Base-by-base conservation (phyloP, 345 rosid genomes). In the Microcos paniculata region DNA sequence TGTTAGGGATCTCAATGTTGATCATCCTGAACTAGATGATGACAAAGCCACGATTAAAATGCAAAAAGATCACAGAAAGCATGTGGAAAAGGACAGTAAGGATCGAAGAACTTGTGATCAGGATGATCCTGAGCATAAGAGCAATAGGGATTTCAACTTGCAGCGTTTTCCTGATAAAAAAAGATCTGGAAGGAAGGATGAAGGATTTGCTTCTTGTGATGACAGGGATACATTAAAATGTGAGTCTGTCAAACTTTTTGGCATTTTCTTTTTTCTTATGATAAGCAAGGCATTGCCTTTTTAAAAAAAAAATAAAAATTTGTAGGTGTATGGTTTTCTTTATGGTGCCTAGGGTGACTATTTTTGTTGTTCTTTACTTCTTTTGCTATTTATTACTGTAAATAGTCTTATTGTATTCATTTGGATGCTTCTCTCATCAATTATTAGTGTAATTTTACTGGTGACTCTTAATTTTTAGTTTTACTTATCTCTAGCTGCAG, bases 51-150 rank as follows among this genome's bases (percentile, higher is more conserved):
- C 82, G 76, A 48, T 85, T 53, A 91, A 88, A 80, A 46, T 84
- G 86, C 97, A 84, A 24, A 90, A 86, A 82, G 97, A 93, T 67
- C 98, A 85, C 84, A 89, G 89, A 80, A 92, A 86, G 79, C 90
- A 84, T 12, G 76, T 31, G 18, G 98, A 92, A 67, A 93, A 90
- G 89, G 99, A 95, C 71, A 82, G 30, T 56, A 85, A 91, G 80
- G 97, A 91, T 83, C 83, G 89, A 86, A 88, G 87, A 84, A 87
- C 77, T 80, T 89, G 84, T 78, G 94, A 89, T 79, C 86, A 80
- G 76, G 91, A 88, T 48, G 94, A 90, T 71, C 79, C 89, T 57
- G 96, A 92, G 74, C 93, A 84, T 74, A 97, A 83, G n/a, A n/a
- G n/a, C 80, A 84, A 66, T 82, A 87, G 79, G 77, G 92, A 87